A percentile compares a stretch with the other conserved stretches of the same genome.
These are phyloP conservation scores for Mollisia scopiformis DNA, from an alignment of 2,329 filamentous ascomycete genomes.

Conservation along the genomic window DNA sequence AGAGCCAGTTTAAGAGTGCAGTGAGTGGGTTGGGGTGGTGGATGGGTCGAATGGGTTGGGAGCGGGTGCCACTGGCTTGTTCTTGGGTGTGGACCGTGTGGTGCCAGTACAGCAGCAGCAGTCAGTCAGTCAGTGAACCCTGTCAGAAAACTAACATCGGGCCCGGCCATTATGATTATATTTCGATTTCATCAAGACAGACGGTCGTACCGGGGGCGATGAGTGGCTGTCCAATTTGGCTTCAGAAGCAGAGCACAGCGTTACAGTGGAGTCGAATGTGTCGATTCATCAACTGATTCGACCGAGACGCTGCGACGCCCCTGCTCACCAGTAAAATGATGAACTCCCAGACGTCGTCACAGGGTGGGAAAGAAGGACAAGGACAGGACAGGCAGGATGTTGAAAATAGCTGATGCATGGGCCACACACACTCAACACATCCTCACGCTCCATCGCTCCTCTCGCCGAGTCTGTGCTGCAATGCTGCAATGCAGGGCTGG, in stretches of 20 bases:
- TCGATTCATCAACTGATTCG: background rate
- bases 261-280: background rate
- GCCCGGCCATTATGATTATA: no score
- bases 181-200: no score
- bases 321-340: background rate
- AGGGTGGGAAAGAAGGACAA: background rate
- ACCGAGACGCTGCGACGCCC: background rate
- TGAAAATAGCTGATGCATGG: conserved; percentile 14
- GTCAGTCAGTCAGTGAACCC: no score
- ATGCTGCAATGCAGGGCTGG: conserved; percentile 1
- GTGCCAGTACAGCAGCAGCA: no score
- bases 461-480: conserved; percentile 11
- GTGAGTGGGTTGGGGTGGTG: no score
- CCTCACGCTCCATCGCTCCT: background rate
- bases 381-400: background rate
- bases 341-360: background rate
- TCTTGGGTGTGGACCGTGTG: no score
- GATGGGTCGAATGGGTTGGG: no score
- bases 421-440: conserved; percentile 2
- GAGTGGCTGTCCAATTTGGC: background rate
- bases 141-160: background rate
- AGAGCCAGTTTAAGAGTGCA: no score
- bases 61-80: no score
- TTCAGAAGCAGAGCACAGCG: background rate
- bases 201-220: background rate